Base-by-base conservation (phyloP, 495 filamentous ascomycete species). In the Aspergillus indologenus region DNA sequence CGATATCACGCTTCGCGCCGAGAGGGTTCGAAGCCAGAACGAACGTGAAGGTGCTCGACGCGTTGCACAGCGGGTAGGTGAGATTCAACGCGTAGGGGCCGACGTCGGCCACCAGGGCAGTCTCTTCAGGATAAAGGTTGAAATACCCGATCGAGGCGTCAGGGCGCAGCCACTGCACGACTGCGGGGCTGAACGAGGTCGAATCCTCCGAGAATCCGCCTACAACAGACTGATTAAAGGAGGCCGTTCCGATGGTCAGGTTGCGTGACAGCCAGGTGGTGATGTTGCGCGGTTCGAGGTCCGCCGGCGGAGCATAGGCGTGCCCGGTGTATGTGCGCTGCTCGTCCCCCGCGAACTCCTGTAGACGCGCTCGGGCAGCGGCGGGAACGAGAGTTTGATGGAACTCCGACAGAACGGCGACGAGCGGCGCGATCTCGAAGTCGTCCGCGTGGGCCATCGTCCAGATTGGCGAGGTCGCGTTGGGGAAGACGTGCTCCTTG, bases 381-480 rank as follows among this genome's bases (percentile, higher is more conserved):
- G 56, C 31, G 20, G 55, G 56, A 50, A 74, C 23, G 29, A 77
- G 53, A 48, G 58, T 57, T 58, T 68, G 61, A 50, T 71, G 61
- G 59, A 68, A 71, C 47, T 61, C 6, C 23, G 63, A 47, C 54
- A 72, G n/a, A 14, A 73, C 60, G 1, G 74, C 72, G 20, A 76
- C 57, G 0, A 76, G 57, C 0, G 75, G 75, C 3, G 65, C 69
- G 43, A 74, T 69, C 8, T 69, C 69, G 47, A 75, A 78, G 45
- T 78, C 75, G 6, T 67, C 69, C 17, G 66, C 62, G 53, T 78
- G 75, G 11, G 70, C 65, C 69, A 78, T 70, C 1, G 64, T 67
- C 26, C 59, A 66, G 18, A 66, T 61, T 21, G 68, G 66, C 0
- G 64, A 68, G 29, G 65, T 42, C 7, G 68, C 69, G 19, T 55